These are phyloP conservation scores for Jamesozyma lodderae DNA, from an alignment of 805 yeast genomes.

Conservation along the genomic window DNA sequence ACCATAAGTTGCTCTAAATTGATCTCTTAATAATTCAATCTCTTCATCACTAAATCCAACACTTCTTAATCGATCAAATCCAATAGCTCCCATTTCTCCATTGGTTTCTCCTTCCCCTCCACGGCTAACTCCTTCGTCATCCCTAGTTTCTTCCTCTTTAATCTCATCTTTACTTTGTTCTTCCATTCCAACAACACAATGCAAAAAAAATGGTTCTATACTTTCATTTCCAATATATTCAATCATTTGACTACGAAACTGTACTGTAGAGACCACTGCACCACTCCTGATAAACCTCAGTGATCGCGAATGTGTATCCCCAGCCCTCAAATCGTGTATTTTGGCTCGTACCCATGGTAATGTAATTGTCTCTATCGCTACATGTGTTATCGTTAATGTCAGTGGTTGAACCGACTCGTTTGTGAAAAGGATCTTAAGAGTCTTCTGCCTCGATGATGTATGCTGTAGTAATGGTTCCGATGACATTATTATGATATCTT, in stretches of 20 bases:
- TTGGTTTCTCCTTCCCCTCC: background rate
- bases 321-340: constrained; percentile 20
- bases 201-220: constrained; percentile 47
- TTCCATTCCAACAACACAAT: constrained; percentile 65
- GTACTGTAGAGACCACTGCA: constrained; percentile 11
- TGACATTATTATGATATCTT: constrained; percentile 8
- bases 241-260: constrained; percentile 1
- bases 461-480: constrained; percentile 16
- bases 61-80: constrained; percentile 73
- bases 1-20: constrained; percentile 65
- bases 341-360: constrained; percentile 24
- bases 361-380: constrained; percentile 15
- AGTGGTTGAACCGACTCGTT: constrained; percentile 24
- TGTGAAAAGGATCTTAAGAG: constrained; percentile 23
- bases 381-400: constrained; percentile 19
- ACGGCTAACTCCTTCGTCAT: constrained; percentile 20
- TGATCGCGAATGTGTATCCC: constrained; percentile 13
- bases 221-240: constrained; percentile 1
- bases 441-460: constrained; percentile 3
- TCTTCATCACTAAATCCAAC: constrained; percentile 82
- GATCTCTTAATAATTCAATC: constrained; percentile 59
- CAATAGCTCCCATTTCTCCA: constrained; percentile 51
- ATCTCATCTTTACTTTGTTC: constrained; percentile 37
- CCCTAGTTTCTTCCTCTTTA: constrained; percentile 49
- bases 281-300: constrained; percentile 27